These are phyloP conservation scores for Coelastrella sp. DNA, from an alignment of 139 green algal species.

Conservation along the genomic window DNA sequence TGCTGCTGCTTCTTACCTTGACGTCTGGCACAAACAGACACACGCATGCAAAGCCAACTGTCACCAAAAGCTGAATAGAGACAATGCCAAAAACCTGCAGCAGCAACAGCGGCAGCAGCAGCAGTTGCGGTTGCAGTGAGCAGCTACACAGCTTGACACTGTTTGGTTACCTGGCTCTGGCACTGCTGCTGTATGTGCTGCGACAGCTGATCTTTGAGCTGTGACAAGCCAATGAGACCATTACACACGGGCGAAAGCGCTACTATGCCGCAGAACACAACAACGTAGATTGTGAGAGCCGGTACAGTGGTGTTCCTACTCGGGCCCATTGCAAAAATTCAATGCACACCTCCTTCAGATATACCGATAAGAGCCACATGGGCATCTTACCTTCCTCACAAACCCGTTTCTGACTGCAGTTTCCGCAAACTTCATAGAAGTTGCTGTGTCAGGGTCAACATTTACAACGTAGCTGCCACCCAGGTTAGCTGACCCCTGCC, in stretches of 20 bases:
- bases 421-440: slow-evolving; percentile 51
- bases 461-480: slow-evolving; percentile 27
- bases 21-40: slow-evolving; percentile 66
- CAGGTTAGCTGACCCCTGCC: not conserved
- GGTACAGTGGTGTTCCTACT: too few relatives aligned
- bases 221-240: not conserved
- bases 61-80: slow-evolving; percentile 63
- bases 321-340: too few relatives aligned
- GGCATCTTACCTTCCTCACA: slow-evolving; percentile 63
- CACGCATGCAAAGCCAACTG: slow-evolving; percentile 55
- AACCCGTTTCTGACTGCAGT: slow-evolving; percentile 62
- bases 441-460: slow-evolving; percentile 27
- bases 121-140: not conserved
- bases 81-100: slow-evolving; percentile 60
- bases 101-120: not conserved
- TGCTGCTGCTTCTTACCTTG: slow-evolving; percentile 50
- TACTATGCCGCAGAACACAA: not conserved
- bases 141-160: too few relatives aligned
- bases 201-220: not conserved
- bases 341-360: too few relatives aligned
- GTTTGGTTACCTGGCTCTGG: not conserved
- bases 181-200: not conserved
- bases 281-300: not conserved
- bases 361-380: too few relatives aligned
- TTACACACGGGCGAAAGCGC: too few relatives aligned